These are phyloP conservation scores for Achaetomiella virescens DNA, from an alignment of 495 filamentous ascomycete species.

Conservation along the genomic window DNA sequence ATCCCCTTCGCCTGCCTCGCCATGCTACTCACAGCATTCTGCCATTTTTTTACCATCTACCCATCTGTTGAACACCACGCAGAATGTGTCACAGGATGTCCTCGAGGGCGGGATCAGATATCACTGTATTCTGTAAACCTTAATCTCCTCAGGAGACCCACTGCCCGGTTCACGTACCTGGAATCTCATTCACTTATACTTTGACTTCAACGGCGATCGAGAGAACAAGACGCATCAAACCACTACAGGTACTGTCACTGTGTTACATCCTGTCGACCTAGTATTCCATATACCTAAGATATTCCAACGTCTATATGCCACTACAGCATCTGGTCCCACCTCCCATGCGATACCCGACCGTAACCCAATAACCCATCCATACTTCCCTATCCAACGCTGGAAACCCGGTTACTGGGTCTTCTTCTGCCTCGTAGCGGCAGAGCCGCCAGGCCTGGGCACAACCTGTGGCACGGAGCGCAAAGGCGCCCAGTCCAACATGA, in stretches of 20 bases:
- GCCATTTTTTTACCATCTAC: too few species aligned
- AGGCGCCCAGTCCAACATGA: constrained; percentile 65
- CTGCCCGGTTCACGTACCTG: too few species aligned
- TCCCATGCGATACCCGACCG: background rate
- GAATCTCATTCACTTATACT: too few species aligned
- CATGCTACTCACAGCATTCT: too few species aligned
- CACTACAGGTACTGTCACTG: background rate
- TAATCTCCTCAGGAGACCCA: too few species aligned
- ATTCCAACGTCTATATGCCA: background rate
- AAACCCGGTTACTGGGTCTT: constrained; percentile 28
- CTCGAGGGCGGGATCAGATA: too few species aligned
- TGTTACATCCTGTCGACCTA: background rate
- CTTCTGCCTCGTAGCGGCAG: constrained; percentile 15
- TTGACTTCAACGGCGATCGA: too few species aligned
- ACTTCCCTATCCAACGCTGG: background rate
- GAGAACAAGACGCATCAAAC: too few species aligned
- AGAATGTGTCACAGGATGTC: too few species aligned
- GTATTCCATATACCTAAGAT: background rate
- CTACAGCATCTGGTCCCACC: background rate
- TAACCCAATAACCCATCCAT: background rate
- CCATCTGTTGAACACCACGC: too few species aligned
- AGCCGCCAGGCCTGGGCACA: constrained; percentile 19
- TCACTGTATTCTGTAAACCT: too few species aligned
- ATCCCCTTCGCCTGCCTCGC: too few species aligned
- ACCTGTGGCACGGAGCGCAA: constrained; percentile 60